phyloP scores from a whole-genome alignment of 257 asterid species.

The Nicotiana benthamiana region DNA sequence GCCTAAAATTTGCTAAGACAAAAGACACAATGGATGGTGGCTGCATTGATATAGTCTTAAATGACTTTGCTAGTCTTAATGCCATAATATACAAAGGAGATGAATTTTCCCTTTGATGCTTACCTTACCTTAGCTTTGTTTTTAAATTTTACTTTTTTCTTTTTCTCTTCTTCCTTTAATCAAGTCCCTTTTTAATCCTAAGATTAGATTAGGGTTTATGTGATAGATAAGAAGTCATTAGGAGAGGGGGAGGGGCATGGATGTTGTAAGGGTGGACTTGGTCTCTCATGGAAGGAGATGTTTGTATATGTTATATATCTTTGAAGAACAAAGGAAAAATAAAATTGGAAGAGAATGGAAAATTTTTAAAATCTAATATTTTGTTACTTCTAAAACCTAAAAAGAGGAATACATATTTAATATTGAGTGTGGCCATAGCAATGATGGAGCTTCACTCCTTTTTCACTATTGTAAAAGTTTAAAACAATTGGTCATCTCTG shows the following conservation, averaged over 20 bases:
- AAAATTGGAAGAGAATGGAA: background rate
- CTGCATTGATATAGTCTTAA: constrained; percentile 1
- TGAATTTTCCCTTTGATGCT: constrained; percentile 10
- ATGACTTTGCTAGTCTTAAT: constrained; percentile 2
- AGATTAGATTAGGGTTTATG: constrained; percentile 6
- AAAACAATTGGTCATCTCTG: background rate
- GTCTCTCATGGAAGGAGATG: constrained; percentile 2
- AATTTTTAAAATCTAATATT: background rate
- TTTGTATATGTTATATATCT: constrained; percentile 14
- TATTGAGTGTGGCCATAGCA: background rate
- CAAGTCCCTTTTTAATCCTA: constrained; percentile 6
- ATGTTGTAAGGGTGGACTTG: constrained; percentile 3
- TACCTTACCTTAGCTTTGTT: background rate
- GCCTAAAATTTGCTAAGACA: background rate
- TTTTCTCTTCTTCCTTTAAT: background rate
- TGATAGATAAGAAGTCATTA: constrained; percentile 5
- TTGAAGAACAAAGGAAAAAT: constrained; percentile 6
- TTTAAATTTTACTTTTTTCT: background rate
- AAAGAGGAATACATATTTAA: background rate
- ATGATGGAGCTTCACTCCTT: background rate
- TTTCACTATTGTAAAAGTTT: background rate
- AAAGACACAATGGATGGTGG: constrained; percentile 11
- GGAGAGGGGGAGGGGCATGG: background rate
- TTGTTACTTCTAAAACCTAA: background rate
- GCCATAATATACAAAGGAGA: constrained; percentile 11